Percentiles rank a stretch among this genome's conserved stretches.
These are phyloP conservation scores for Colletotrichum orchidophilum DNA, from an alignment of 2,329 filamentous ascomycete species.

Conservation along the genomic window DNA sequence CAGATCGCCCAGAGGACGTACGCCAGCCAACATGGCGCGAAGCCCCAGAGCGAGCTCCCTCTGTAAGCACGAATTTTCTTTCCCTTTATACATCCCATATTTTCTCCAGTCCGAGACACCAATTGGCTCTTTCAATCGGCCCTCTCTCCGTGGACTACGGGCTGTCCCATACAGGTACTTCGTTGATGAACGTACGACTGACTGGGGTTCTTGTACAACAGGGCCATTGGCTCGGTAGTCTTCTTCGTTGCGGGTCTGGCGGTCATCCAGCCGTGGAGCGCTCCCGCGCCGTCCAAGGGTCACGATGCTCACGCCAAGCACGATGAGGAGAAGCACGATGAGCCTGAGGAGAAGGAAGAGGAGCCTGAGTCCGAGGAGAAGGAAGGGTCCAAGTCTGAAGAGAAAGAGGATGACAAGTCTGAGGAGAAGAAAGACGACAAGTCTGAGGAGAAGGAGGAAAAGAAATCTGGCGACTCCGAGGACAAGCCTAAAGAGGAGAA, in stretches of 20 bases:
- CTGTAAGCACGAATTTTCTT: conserved; percentile 5
- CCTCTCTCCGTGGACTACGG: not conserved
- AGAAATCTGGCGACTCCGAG: conserved; percentile 26
- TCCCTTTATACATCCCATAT: not conserved
- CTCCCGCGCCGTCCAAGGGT: conserved; percentile 13
- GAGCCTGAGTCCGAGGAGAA: conserved; percentile 34
- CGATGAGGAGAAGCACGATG: conserved; percentile 23
- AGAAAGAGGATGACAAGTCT: conserved; percentile 2
- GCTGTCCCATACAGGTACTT: not conserved
- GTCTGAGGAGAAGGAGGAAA: conserved; percentile 37
- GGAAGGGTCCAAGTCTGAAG: not conserved
- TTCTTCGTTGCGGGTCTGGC: conserved; percentile 25
- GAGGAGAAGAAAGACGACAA: conserved; percentile 37
- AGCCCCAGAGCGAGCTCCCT: conserved; percentile 30
- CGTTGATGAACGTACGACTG: not conserved
- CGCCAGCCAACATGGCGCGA: conserved; percentile 31
- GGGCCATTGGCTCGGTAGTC: conserved; percentile 17
- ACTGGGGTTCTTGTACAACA: not conserved
- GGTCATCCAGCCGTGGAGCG: conserved; percentile 27
- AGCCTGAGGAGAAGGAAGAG: conserved; percentile 18
- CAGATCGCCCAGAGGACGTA: conserved; percentile 29
- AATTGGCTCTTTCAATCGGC: not conserved
- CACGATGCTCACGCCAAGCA: conserved; percentile 18
- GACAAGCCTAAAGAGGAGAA: conserved; percentile 33
- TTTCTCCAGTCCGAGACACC: no score